Evolutionary conservation across 306 rosid species (phyloP), one percentile per base, ranked within the genome.

Genomic region (Casuarina equisetifolia): DNA sequence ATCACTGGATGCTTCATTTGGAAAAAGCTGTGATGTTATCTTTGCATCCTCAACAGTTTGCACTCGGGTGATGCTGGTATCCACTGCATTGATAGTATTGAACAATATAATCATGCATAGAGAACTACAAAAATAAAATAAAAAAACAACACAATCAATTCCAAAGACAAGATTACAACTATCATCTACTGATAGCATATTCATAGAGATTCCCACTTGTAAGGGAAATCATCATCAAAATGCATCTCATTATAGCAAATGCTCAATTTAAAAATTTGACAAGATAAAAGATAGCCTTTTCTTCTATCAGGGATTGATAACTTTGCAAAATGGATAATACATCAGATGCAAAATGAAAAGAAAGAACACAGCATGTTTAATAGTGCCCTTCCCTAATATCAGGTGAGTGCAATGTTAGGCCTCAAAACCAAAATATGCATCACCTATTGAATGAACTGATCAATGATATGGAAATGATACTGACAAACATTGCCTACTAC

Each of bases 1-100:
- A 79, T 71, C 74, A 79, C 85, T 54, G 72, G 80, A 76, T 62
- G 77, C 81, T 72, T 73, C 85, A 67, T 19, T 44, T 46, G 79
- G 62, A 58, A 72, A 83, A 59, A 74, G 75, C 63, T 83, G 87
- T 16, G 82, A 80, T 79, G 82, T 54, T 61, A 32, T 74, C 51
- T 43, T 62, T 76, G 82, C 35, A 42, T 61, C 74, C 55, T 84
- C 80, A 74, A 78, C 79, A 69, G 81, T 78, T 73, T 74, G 85
- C 76, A 73, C 81, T 73, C 57, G 81, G 36, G 64, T 74, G 61
- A 32, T 53, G 70, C 75, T 39, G 16, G 79, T 25, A 79, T 75
- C 73, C 45, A 12, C 93, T 82, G 82, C 76, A 83, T 82, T 51
- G 20, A 50, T 74, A 67, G 82, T 70, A 55, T 66, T 62, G 17